Evolutionary conservation across 192 early-diverging fungal species (phyloP).

Genomic region (Jimgerdemannia flammicorona): DNA sequence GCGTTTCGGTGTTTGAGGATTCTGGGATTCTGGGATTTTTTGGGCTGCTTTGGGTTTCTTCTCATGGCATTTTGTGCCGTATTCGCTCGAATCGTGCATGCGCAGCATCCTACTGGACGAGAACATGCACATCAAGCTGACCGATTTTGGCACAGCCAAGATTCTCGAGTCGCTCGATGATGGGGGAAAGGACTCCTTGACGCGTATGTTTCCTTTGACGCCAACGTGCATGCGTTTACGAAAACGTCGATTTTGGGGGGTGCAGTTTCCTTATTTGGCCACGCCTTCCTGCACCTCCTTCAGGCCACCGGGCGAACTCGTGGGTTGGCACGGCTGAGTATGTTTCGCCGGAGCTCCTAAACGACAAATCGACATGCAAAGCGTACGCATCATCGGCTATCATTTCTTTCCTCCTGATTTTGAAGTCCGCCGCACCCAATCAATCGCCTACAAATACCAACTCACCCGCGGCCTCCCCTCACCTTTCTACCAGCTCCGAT

Average conservation of each 20-base stretch:
- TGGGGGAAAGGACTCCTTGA: slow-evolving; percentile 25
- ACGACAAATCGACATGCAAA: slow-evolving; percentile 78
- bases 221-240: neutral
- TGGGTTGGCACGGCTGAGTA: slow-evolving; percentile 99
- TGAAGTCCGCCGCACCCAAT: no score
- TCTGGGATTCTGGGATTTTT: neutral
- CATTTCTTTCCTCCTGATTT: no score
- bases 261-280: no score
- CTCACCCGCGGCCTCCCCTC: no score
- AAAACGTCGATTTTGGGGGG: no score
- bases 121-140: slow-evolving; percentile 90
- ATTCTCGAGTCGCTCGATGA: slow-evolving; percentile 46
- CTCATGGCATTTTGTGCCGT: no score
- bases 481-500: slow-evolving; percentile 50
- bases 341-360: slow-evolving; percentile 93
- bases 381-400: slow-evolving; percentile 33
- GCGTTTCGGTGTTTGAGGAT: neutral
- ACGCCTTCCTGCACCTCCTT: no score
- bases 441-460: no score
- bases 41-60: no score
- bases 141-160: slow-evolving; percentile 97
- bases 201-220: slow-evolving; percentile 2
- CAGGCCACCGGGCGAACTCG: slow-evolving; percentile 52
- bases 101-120: slow-evolving; percentile 81
- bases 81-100: no score